phyloP scores from a whole-genome alignment of 495 filamentous ascomycete species.

The Aspergillus carlsbadensis region DNA sequence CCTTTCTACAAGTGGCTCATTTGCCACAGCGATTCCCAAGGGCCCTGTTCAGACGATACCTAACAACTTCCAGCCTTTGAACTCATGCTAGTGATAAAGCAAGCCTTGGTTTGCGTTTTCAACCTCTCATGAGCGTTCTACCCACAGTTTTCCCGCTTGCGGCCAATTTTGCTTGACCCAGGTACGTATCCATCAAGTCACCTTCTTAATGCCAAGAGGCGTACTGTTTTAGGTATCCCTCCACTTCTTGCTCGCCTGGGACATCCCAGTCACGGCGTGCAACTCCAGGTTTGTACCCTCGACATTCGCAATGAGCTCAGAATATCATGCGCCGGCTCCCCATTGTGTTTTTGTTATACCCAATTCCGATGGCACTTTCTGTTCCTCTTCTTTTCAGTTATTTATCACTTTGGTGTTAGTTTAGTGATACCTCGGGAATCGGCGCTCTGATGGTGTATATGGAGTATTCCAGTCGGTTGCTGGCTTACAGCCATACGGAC shows the following conservation, averaged over 20 bases:
- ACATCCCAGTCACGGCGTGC: constrained; percentile 2
- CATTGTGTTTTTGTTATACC: background rate
- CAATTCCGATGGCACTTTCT: background rate
- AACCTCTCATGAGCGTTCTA: background rate
- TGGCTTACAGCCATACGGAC: background rate
- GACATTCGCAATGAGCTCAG: constrained; percentile 1
- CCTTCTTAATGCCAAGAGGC: background rate
- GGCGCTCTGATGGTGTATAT: constrained; percentile 13
- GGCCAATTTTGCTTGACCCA: constrained; percentile 5
- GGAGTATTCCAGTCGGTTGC: background rate
- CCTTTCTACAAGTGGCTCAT: background rate
- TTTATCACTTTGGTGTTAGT: constrained; percentile 4
- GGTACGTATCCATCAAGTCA: constrained; percentile 20
- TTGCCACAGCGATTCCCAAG: background rate
- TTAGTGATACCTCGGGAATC: constrained; percentile 16
- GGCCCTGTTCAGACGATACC: background rate
- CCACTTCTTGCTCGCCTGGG: background rate
- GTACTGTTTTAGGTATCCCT: constrained; percentile 7
- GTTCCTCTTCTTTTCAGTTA: background rate
- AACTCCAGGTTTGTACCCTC: constrained; percentile 24
- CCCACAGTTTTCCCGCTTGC: background rate
- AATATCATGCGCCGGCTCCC: background rate
- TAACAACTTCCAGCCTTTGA: constrained; percentile 12
- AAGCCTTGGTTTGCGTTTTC: background rate
- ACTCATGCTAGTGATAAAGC: constrained; percentile 8